These are phyloP conservation scores for Lolium perenne DNA, from an alignment of 176 grass and related monocot genomes.

Conservation along the genomic window DNA sequence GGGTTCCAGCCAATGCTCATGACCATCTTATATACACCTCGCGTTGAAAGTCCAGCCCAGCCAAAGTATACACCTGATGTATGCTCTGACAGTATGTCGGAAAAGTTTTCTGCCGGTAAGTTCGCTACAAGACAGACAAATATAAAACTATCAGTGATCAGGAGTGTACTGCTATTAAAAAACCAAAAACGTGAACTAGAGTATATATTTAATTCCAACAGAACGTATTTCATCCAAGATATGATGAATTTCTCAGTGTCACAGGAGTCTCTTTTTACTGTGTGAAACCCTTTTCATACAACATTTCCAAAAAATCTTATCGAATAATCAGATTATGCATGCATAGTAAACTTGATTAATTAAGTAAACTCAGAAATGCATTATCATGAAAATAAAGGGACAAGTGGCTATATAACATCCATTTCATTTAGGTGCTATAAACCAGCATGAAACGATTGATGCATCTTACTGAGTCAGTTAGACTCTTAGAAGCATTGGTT, in stretches of 20 bases:
- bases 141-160: constrained; percentile 36
- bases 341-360: background rate
- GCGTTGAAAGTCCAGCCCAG: constrained; percentile 78
- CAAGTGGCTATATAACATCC: background rate
- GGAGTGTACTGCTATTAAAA: background rate
- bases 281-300: background rate
- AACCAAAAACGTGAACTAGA: background rate
- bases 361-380: background rate
- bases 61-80: constrained; percentile 96
- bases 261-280: background rate
- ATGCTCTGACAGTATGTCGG: constrained; percentile 76
- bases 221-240: background rate
- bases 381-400: background rate
- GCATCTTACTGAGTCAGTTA: background rate
- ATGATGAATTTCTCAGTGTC: background rate
- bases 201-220: background rate
- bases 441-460: constrained; percentile 14
- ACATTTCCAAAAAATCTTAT: constrained; percentile 10
- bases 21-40: constrained; percentile 90
- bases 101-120: constrained; percentile 86
- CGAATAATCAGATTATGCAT: background rate
- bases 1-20: constrained; percentile 99
- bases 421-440: background rate
- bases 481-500: constrained; percentile 6
- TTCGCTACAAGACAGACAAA: constrained; percentile 68